Base-by-base conservation (phyloP, 495 filamentous ascomycete species). In the Tuber borchii region DNA sequence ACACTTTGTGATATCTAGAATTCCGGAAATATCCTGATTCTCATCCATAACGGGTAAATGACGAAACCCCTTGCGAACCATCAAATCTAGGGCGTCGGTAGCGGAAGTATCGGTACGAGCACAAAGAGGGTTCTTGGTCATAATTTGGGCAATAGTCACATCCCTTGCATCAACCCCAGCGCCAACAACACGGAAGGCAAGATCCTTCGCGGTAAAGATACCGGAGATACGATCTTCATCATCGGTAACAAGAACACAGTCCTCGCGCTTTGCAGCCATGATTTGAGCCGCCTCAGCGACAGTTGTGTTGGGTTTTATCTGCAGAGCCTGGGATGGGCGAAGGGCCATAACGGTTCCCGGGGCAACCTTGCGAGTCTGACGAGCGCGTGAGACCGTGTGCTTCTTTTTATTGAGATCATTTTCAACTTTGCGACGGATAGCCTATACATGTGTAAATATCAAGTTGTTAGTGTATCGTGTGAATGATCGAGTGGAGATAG, bases 31-130 rank as follows among this genome's bases (percentile, higher is more conserved):
- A 83, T 99, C 94, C 83, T 98, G 95, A 85, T 98, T 97, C 87
- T 99, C 95, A 84, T 99, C 95, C 95, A 99, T 99, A 69, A 99
- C 95, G 3, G 95, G 95, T 77, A 99, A 85, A 88, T 99, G 95
- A 81, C 95, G 89, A 87, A 99, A 99, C 20, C 95, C 95, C 85
- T 98, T 99, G 74, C 94, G 88, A 71, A 99, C 95, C 95, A 99
- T 99, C 71, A 99, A 87, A 83, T 99, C 94, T 76, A 99, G 86
- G 39, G 95, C 95, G 86, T 99, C 95, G 61, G 95, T 99, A 31
- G 95, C 95, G 86, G 94, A 97, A 31, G 95, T 99, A 82, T 99
- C 95, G 46, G 95, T 99, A 83, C 95, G 89, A 12, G 95, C 95
- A 82, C 95, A 99, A 45, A 99, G 88, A 1, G 95, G 95, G 84